A percentile compares a stretch with the other conserved stretches of the same genome.
These are phyloP conservation scores for Berberis thunbergii DNA, from an alignment of 164 flowering plant species.

Conservation along the genomic window DNA sequence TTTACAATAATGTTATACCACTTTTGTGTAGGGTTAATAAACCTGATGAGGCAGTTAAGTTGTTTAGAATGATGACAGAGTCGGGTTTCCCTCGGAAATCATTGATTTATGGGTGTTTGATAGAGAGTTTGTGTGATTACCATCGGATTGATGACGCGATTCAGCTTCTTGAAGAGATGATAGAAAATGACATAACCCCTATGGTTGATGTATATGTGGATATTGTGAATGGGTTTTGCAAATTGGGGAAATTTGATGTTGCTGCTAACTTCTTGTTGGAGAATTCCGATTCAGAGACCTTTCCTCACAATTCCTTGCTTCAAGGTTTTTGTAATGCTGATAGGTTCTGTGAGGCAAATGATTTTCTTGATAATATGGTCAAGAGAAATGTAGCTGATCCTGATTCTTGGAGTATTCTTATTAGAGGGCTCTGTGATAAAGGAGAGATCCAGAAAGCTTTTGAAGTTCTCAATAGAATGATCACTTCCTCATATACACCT, in stretches of 20 bases:
- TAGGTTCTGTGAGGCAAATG: slow-evolving; percentile 22
- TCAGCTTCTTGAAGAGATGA: slow-evolving; percentile 31
- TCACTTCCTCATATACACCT: slow-evolving; percentile 32
- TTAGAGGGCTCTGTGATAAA: slow-evolving; percentile 42
- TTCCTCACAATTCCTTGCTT: slow-evolving; percentile 45
- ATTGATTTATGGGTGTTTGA: slow-evolving; percentile 23
- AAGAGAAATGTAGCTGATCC: slow-evolving; percentile 27
- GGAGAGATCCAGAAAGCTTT: slow-evolving; percentile 23
- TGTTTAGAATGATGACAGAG: slow-evolving; percentile 44
- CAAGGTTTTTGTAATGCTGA: slow-evolving; percentile 40
- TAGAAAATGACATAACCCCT: slow-evolving; percentile 20
- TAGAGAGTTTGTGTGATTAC: slow-evolving; percentile 38
- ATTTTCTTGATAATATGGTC: slow-evolving; percentile 37
- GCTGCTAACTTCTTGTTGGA: slow-evolving; percentile 42
- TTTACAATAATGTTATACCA: slow-evolving; percentile 35
- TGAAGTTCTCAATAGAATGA: slow-evolving; percentile 53
- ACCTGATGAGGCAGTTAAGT: slow-evolving; percentile 24
- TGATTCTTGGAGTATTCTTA: slow-evolving; percentile 51
- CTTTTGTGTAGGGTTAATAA: slow-evolving; percentile 33
- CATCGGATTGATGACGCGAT: slow-evolving; percentile 37
- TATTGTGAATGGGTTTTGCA: slow-evolving; percentile 36
- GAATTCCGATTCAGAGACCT: slow-evolving; percentile 15
- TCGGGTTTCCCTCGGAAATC: slow-evolving; percentile 30
- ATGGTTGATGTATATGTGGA: slow-evolving; percentile 21
- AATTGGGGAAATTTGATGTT: slow-evolving; percentile 25